These are phyloP conservation scores for Acrodontium crateriforme DNA, from an alignment of 2,329 filamentous ascomycete species.

Conservation along the genomic window DNA sequence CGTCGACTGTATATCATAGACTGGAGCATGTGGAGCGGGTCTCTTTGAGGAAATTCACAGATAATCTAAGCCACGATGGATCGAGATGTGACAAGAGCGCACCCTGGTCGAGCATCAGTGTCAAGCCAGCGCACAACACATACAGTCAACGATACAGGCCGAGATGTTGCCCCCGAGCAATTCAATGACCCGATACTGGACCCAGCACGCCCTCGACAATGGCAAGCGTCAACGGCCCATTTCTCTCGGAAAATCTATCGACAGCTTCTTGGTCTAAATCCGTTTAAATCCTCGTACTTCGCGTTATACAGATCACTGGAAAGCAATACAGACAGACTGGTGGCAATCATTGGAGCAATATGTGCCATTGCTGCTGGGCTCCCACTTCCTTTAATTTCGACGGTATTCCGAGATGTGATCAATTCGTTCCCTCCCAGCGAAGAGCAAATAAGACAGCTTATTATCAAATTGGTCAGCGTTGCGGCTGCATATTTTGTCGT, in stretches of 20 bases:
- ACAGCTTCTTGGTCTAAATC: constrained; percentile 29
- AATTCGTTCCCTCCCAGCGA: constrained; percentile 36
- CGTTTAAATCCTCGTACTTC: constrained; percentile 36
- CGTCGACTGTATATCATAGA: too few species aligned
- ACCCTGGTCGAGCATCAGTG: too few species aligned
- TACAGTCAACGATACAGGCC: too few species aligned
- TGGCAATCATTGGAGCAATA: constrained; percentile 22
- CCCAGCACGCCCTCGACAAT: constrained; percentile 9
- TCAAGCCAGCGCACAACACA: too few species aligned
- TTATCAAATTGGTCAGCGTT: constrained; percentile 31
- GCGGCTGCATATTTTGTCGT: constrained; percentile 36
- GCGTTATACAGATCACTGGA: constrained; percentile 33
- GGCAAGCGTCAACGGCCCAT: constrained; percentile 4
- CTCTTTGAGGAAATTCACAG: too few species aligned
- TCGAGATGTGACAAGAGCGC: too few species aligned
- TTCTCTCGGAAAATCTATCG: constrained; percentile 11
- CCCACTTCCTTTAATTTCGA: constrained; percentile 26
- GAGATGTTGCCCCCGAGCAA: too few species aligned
- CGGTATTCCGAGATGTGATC: constrained; percentile 36
- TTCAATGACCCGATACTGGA: constrained; percentile 9
- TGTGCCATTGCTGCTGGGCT: constrained; percentile 27
- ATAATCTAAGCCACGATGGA: too few species aligned
- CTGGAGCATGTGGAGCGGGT: too few species aligned
- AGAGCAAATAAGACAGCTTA: constrained; percentile 27
- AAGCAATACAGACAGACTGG: constrained; percentile 24